Conservation (phyloP, 306 rosid genomes). For the Casuarina glauca region DNA sequence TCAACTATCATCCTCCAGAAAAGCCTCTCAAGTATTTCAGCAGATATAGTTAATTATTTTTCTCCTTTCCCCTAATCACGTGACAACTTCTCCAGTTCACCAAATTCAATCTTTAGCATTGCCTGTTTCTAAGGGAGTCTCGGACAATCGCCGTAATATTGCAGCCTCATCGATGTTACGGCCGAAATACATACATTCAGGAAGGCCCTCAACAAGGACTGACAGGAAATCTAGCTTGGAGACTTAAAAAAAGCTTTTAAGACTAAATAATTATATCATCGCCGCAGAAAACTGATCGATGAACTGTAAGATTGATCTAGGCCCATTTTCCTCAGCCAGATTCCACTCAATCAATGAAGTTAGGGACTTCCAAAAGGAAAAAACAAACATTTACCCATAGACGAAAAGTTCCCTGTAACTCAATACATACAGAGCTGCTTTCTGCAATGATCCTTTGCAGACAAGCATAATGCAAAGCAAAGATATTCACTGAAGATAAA, state of each 20-base stretch:
- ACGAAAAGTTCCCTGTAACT: not conserved
- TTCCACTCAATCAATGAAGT: not conserved
- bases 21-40: no score
- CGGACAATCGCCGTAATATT: no score
- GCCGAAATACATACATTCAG: not conserved
- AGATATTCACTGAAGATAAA: no score
- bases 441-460: not conserved
- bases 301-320: not conserved
- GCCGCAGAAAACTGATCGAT: not conserved
- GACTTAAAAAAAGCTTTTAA: not conserved
- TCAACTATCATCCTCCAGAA: no score
- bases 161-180: no score
- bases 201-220: not conserved
- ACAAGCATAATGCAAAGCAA: no score
- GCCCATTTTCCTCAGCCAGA: not conserved
- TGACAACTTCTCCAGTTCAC: not conserved
- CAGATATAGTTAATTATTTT: no score
- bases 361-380: not conserved
- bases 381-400: not conserved
- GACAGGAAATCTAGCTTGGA: not conserved
- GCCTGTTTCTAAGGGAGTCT: not conserved
- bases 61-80: no score
- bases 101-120: not conserved
- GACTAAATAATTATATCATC: not conserved
- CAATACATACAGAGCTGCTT: conserved; percentile 1